Base-by-base conservation (phyloP, 306 rosid genomes). In the Quercus berberidifolia region DNA sequence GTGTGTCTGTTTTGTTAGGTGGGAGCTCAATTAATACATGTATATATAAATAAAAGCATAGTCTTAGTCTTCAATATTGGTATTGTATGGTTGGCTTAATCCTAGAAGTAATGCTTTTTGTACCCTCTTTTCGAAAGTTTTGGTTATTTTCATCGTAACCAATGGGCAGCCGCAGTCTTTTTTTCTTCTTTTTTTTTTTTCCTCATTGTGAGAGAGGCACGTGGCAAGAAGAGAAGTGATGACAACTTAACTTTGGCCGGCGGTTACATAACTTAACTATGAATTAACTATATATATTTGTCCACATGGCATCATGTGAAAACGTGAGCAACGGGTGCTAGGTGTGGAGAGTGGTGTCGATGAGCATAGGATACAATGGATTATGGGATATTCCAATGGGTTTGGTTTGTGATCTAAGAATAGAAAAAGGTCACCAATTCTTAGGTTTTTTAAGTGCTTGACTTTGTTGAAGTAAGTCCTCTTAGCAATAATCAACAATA, bases 131-230 rank as follows among this genome's bases (percentile, higher is more conserved):
- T 77, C 85, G 68, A 71, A 74, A 83, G 55, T 14, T 10, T 28
- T 38, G 30, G 43, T 54, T 55, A 75, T 83, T 84, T 82, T 57
- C 57, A 8, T 83, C 70, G 74, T 71, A 81, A 59, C 77, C 74
- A 86, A 85, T 89, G 96, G 90, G 75, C 90, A 92, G 94, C 91
- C 82, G 91, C 91, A 84, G 90, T 85, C 77, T 78, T 41, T 78
- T 13, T 58, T 1, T 26, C 2, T 26, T n/a, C 23, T 26, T 11
- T 5, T 78, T 79, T 13, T 58, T n/a, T 23, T 26, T 10, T 15
- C 55, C 2, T 64, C 19, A 2, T 46, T 70, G 49, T 38, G 81
- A 70, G 82, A 76, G 71, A 1, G 80, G 84, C 97, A 89, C 87
- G 91, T 87, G 98, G 85, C 90, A 82, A 73, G 69, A 79, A 78